These are phyloP conservation scores for Trichoderma sp. DNA, from an alignment of 2,329 filamentous ascomycete genomes.

Conservation along the genomic window DNA sequence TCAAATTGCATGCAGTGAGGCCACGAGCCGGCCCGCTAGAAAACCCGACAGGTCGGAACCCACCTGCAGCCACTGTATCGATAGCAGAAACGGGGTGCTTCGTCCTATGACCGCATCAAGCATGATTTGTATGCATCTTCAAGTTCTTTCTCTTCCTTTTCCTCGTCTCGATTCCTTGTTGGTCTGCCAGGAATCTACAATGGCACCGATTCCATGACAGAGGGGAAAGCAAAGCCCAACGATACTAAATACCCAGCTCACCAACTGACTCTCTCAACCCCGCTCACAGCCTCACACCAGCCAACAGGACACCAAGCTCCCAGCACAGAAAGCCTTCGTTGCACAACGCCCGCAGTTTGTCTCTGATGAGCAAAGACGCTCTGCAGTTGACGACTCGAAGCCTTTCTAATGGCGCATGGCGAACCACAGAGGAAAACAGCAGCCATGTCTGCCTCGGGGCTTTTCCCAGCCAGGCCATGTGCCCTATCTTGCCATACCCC, in stretches of 20 bases:
- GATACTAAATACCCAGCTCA: neutral
- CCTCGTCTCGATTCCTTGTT: neutral
- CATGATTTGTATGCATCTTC: neutral
- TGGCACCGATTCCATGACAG: neutral
- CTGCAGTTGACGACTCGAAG: slow-evolving; percentile 10
- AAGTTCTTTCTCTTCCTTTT: neutral
- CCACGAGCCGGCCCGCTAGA: slow-evolving; percentile 34
- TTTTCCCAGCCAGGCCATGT: slow-evolving; percentile 19
- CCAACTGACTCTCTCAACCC: neutral
- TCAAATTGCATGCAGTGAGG: slow-evolving; percentile 28
- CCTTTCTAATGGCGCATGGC: neutral
- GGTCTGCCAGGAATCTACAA: neutral
- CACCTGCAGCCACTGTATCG: slow-evolving; percentile 5
- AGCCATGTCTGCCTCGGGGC: neutral
- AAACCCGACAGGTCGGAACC: slow-evolving; percentile 32
- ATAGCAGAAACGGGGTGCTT: slow-evolving; percentile 2
- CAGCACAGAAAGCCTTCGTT: neutral
- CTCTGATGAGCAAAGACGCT: slow-evolving; percentile 3
- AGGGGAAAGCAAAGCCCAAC: neutral
- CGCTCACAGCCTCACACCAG: neutral
- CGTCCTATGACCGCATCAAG: neutral
- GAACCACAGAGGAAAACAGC: slow-evolving; percentile 5
- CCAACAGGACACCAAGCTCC: slow-evolving; percentile 12
- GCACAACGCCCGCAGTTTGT: slow-evolving; percentile 19
- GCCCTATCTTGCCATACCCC: slow-evolving; percentile 27